Percentiles rank a stretch among this genome's conserved stretches.
Evolutionary conservation across 2,329 filamentous ascomycete species (phyloP).

Genomic region (Blumeriella jaapii): DNA sequence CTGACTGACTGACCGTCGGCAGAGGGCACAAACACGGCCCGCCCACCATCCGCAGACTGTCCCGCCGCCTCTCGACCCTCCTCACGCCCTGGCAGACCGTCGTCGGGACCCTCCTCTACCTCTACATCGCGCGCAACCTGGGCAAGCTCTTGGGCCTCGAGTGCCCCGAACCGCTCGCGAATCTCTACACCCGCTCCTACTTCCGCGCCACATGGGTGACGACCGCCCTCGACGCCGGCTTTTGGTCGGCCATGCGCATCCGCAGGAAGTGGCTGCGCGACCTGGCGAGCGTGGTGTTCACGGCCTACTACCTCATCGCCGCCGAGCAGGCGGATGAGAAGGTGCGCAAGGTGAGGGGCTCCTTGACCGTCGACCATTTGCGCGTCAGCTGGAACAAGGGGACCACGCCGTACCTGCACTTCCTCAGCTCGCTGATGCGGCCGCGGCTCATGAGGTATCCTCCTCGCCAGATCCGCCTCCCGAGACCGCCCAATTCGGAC

Average conservation of each 20-base stretch:
- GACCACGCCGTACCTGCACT: constrained; percentile 72
- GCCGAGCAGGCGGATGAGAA: constrained; percentile 95
- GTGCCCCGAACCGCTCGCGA: constrained; percentile 84
- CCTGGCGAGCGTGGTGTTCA: constrained; percentile 71
- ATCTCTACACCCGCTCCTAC: constrained; percentile 84
- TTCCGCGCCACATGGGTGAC: constrained; percentile 96
- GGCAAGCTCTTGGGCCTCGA: constrained; percentile 85
- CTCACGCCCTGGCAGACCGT: constrained; percentile 86
- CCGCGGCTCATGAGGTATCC: constrained; percentile 72
- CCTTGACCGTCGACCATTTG: constrained; percentile 81
- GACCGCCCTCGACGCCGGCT: constrained; percentile 88
- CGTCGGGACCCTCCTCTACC: constrained; percentile 75
- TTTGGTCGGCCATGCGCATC: constrained; percentile 97
- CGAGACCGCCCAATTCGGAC: constrained; percentile 64
- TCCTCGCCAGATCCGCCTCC: constrained; percentile 74
- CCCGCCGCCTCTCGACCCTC: constrained; percentile 54
- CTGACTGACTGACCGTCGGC: constrained; percentile 10
- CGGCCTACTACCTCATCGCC: constrained; percentile 80
- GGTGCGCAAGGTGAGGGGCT: constrained; percentile 77
- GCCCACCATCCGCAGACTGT: constrained; percentile 60
- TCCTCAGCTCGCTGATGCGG: constrained; percentile 60
- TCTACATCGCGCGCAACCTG: constrained; percentile 88
- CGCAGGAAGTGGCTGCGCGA: constrained; percentile 70
- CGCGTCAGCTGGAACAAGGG: constrained; percentile 93
- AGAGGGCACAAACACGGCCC: constrained; percentile 85